Conservation (phyloP, 176 grass and related monocot species). For the Zea luxurians region DNA sequence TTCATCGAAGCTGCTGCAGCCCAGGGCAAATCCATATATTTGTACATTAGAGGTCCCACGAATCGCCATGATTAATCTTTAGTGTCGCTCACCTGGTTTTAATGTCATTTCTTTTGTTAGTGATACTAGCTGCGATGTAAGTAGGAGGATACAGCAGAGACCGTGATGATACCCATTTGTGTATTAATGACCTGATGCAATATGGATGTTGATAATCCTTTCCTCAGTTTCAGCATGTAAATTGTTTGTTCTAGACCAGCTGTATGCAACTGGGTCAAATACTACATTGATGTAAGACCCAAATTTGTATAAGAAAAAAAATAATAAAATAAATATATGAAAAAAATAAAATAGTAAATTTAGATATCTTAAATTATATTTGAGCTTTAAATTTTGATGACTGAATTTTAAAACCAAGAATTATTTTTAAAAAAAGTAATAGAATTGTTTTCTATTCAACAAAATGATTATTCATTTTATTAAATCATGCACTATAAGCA, state of each 20-base stretch:
- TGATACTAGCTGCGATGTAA: constrained; percentile 43
- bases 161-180: constrained; percentile 20
- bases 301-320: no score
- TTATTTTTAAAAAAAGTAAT: no score
- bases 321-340: no score
- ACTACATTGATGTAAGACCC: not conserved
- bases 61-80: constrained; percentile 27
- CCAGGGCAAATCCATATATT: constrained; percentile 33
- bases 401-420: no score
- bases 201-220: constrained; percentile 14
- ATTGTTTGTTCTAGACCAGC: not conserved
- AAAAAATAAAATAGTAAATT: not conserved
- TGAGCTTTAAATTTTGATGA: no score
- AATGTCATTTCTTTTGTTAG: constrained; percentile 39
- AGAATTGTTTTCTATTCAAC: no score
- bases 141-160: constrained; percentile 23
- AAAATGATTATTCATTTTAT: no score
- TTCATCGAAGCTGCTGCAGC: constrained; percentile 30
- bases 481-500: no score
- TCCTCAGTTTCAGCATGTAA: constrained; percentile 2
- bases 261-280: not conserved
- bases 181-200: constrained; percentile 32
- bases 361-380: no score
- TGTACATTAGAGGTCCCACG: constrained; percentile 44
- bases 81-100: constrained; percentile 21